Base-by-base conservation (phyloP, 176 grass and related monocot species). In the Hordeum vulgare region DNA sequence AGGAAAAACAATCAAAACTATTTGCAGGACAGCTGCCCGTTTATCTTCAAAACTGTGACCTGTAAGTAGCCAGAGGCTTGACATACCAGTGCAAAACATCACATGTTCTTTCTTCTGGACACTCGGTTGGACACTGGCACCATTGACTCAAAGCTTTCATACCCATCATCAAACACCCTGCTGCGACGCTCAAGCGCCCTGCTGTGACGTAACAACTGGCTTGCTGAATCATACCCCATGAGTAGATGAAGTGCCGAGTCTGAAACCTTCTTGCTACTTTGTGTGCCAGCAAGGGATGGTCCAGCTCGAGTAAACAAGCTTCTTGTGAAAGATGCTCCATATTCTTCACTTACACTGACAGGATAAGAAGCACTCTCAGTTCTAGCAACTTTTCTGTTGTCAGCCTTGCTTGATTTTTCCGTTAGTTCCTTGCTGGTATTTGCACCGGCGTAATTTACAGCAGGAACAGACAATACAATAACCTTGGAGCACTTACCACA, bases 181-280 rank as follows among this genome's bases (percentile, higher is more conserved):
- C 73, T 79, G 18, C 85, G 76, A 47, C 82, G 83, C 71, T 91
- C 92, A 53, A 84, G 74, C 17, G 83, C 79, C 47, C 57, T 83
- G 66, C 73, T 79, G 31, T 87, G 75, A 47, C 81, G 85, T 72
- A 99, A 74, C 64, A 99, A 85, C 40, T 99, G 93, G 10, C 86
- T 96, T 35, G 97, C 97, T 45, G 97, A 99, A 84, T 89, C 86
- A 83, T 99, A 99, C 42, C 97, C 97, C 97, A 99, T 94, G 35
- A 99, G 90, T 61, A 75, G 82, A 86, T 99, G 97, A 83, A 99
- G 93, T 34, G 85, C 71, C 0, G 78, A 86, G 31, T 86, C 82
- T 21, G 87, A 70, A 9, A 66, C 74, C 61, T 94, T 84, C 65
- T 84, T 81, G 42, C 81, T 49, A 71, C 79, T 86, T 39, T 77